Conservation (phyloP, 2,329 filamentous ascomycete species). For the Fusarium protoensiforme region DNA sequence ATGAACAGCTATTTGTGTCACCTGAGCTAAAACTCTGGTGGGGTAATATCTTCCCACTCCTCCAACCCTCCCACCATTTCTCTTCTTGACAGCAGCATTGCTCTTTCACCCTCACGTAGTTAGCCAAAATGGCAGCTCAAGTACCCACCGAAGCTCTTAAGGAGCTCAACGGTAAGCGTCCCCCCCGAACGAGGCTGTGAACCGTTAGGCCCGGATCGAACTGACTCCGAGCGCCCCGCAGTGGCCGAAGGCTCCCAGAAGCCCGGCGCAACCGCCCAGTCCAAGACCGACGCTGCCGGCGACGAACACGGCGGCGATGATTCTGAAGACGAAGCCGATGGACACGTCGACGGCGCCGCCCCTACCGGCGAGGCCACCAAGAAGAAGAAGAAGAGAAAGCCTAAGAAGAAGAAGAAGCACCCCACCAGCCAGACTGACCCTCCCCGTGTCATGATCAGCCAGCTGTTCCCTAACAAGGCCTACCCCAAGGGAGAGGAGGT, state of each 20-base stretch:
- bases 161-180: slow-evolving; percentile 53
- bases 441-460: slow-evolving; percentile 76
- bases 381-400: slow-evolving; percentile 79
- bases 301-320: slow-evolving; percentile 62
- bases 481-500: slow-evolving; percentile 83
- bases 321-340: slow-evolving; percentile 64
- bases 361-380: slow-evolving; percentile 52
- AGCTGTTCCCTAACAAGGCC: slow-evolving; percentile 76
- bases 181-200: background rate
- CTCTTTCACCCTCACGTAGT: slow-evolving; percentile 26
- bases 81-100: slow-evolving; percentile 32
- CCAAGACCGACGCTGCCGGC: slow-evolving; percentile 51
- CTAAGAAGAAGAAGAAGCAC: slow-evolving; percentile 85
- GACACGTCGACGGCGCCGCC: slow-evolving; percentile 49
- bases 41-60: slow-evolving; percentile 36
- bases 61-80: slow-evolving; percentile 35
- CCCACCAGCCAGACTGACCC: slow-evolving; percentile 79
- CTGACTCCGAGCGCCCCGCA: slow-evolving; percentile 38
- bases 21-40: slow-evolving; percentile 27
- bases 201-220: background rate
- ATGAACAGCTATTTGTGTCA: slow-evolving; percentile 32
- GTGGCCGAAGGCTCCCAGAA: slow-evolving; percentile 54
- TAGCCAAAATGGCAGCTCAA: slow-evolving; percentile 56
- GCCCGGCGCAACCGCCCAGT: slow-evolving; percentile 54
- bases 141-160: slow-evolving; percentile 56